These are phyloP conservation scores for Austroboletus eburneus DNA, from an alignment of 768 basidiomycete genomes.

Conservation along the genomic window DNA sequence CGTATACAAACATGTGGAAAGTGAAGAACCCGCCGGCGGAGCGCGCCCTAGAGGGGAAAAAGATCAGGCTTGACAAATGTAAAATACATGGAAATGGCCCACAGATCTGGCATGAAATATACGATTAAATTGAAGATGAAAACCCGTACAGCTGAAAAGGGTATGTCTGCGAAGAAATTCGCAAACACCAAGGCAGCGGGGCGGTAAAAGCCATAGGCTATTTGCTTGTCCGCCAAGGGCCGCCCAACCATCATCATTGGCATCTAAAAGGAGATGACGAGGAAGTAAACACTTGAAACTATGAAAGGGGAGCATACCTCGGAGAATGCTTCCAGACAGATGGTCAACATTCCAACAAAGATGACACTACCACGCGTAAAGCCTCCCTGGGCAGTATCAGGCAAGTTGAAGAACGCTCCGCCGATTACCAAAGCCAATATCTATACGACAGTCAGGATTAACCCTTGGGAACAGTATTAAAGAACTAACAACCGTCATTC, in stretches of 20 bases:
- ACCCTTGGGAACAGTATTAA: background rate
- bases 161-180: conserved; percentile 65
- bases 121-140: conserved; percentile 61
- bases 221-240: conserved; percentile 69
- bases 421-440: conserved; percentile 57
- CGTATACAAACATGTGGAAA: conserved; percentile 62
- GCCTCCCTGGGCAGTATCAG: conserved; percentile 69
- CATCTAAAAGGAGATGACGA: conserved; percentile 38
- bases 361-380: conserved; percentile 87
- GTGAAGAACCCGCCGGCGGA: conserved; percentile 46
- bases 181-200: conserved; percentile 62
- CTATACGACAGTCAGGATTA: conserved; percentile 5
- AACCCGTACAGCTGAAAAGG: conserved; percentile 58
- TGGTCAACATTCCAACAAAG: conserved; percentile 64
- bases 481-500: conserved; percentile 51
- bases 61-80: conserved; percentile 17
- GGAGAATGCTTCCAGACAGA: conserved; percentile 67
- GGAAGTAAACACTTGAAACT: conserved; percentile 1
- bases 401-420: conserved; percentile 69
- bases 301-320: conserved; percentile 42
- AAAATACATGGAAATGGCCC: conserved; percentile 23
- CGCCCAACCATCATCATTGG: conserved; percentile 77
- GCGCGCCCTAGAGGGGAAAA: conserved; percentile 21
- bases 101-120: conserved; percentile 63
- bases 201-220: conserved; percentile 60